A percentile compares a stretch with the other conserved stretches of the same genome.
Evolutionary conservation across 2,329 filamentous ascomycete genomes (phyloP).

Genomic region (Hymenoscyphus fraxineus): DNA sequence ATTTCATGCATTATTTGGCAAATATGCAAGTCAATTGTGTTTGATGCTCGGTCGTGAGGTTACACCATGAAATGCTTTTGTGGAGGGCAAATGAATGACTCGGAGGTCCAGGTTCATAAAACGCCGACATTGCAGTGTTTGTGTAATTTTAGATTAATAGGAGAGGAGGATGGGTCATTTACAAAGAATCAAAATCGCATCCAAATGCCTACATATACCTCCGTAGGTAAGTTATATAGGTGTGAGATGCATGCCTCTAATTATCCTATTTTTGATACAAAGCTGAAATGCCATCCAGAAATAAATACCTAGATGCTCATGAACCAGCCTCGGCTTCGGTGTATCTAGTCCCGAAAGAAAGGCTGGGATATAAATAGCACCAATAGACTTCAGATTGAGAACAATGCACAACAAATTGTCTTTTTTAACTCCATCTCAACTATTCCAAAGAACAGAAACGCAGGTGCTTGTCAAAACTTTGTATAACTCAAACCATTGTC

Average conservation of each 20-base stretch:
- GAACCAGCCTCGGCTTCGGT: background rate
- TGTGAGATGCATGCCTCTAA: too few relatives aligned
- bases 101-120: background rate
- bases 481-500: too few relatives aligned
- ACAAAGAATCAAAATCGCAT: too few relatives aligned
- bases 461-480: too few relatives aligned
- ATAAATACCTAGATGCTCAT: background rate
- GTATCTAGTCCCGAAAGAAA: background rate
- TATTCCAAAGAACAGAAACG: too few relatives aligned
- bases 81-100: background rate
- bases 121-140: background rate
- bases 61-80: background rate
- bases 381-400: background rate
- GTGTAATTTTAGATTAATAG: too few relatives aligned
- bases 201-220: too few relatives aligned
- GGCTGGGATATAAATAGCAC: background rate
- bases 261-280: too few relatives aligned
- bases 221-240: too few relatives aligned
- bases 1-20: background rate
- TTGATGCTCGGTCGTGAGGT: background rate
- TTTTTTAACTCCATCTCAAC: too few relatives aligned
- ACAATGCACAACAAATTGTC: too few relatives aligned
- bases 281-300: background rate
- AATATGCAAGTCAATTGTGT: conserved; percentile 5
- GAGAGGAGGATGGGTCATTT: too few relatives aligned